phyloP scores from a whole-genome alignment of 2,329 filamentous ascomycete species.

The Fusarium nisikadoi region DNA sequence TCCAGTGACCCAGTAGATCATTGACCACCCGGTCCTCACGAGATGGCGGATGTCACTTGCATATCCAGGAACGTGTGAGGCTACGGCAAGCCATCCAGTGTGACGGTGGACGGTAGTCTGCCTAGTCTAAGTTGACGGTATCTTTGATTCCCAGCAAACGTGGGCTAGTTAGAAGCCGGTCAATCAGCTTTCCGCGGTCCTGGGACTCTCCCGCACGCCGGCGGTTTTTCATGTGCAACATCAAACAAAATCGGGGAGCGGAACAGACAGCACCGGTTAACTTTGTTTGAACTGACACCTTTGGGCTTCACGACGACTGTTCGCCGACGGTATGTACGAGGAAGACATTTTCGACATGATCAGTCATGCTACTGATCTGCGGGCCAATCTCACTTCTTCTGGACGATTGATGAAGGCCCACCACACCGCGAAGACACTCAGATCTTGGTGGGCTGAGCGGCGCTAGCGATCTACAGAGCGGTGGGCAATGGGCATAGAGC shows the following conservation, averaged over 20 bases:
- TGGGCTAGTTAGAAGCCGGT: slow-evolving; percentile 37
- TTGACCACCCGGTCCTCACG: slow-evolving; percentile 36
- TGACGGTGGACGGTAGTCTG: slow-evolving; percentile 43
- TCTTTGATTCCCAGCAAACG: slow-evolving; percentile 42
- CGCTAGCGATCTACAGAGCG: slow-evolving; percentile 45
- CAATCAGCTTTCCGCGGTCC: slow-evolving; percentile 40
- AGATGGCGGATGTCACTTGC: slow-evolving; percentile 44
- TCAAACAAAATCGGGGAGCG: slow-evolving; percentile 7
- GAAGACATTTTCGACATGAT: slow-evolving; percentile 32
- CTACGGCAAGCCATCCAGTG: slow-evolving; percentile 46
- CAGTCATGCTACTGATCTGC: slow-evolving; percentile 44
- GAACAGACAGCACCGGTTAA: slow-evolving; percentile 16
- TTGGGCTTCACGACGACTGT: slow-evolving; percentile 10
- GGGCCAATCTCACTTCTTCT: slow-evolving; percentile 44
- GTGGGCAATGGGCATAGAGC: slow-evolving; percentile 43
- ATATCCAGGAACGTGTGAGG: slow-evolving; percentile 47
- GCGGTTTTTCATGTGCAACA: slow-evolving; percentile 31
- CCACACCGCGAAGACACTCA: slow-evolving; percentile 37
- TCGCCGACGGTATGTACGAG: slow-evolving; percentile 13
- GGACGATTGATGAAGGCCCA: slow-evolving; percentile 36
- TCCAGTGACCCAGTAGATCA: slow-evolving; percentile 33
- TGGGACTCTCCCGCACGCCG: slow-evolving; percentile 45
- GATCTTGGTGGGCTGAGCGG: slow-evolving; percentile 44
- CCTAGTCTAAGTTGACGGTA: slow-evolving; percentile 42
- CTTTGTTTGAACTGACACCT: slow-evolving; percentile 8